These are phyloP conservation scores for Starmera pachycereana DNA, from an alignment of 805 yeast species.

Conservation along the genomic window DNA sequence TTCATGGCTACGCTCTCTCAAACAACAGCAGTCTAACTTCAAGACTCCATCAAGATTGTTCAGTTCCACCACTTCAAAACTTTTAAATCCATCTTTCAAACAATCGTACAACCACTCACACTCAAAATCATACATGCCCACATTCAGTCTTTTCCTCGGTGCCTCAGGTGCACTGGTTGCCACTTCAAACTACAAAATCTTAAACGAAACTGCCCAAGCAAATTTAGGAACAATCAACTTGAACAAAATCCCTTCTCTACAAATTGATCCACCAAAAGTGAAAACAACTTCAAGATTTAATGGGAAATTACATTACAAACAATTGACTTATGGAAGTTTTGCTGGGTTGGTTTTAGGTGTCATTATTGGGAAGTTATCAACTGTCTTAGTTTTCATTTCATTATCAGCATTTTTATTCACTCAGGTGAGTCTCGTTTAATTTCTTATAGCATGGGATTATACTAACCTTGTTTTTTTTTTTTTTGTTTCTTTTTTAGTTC, in stretches of 20 bases:
- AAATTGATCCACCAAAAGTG: neutral
- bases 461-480: too few relatives aligned
- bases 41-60: too few relatives aligned
- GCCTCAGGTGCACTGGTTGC: conserved; percentile 12
- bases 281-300: conserved; percentile 20
- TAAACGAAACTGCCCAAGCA: conserved; percentile 14
- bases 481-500: conserved; percentile 29
- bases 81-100: too few relatives aligned
- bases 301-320: conserved; percentile 43
- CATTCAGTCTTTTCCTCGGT: conserved; percentile 15
- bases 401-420: conserved; percentile 30
- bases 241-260: neutral
- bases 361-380: conserved; percentile 46
- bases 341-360: conserved; percentile 49
- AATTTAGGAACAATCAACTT: conserved; percentile 14
- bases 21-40: too few relatives aligned
- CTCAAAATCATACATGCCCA: conserved; percentile 1
- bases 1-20: too few relatives aligned
- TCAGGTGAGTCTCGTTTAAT: too few relatives aligned
- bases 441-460: too few relatives aligned
- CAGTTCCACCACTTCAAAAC: too few relatives aligned
- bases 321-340: conserved; percentile 50
- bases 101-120: neutral
- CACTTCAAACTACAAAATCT: conserved; percentile 13
- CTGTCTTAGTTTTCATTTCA: conserved; percentile 39